Base-by-base conservation (phyloP, 495 filamentous ascomycete species). In the Penicillium simplicissimum region DNA sequence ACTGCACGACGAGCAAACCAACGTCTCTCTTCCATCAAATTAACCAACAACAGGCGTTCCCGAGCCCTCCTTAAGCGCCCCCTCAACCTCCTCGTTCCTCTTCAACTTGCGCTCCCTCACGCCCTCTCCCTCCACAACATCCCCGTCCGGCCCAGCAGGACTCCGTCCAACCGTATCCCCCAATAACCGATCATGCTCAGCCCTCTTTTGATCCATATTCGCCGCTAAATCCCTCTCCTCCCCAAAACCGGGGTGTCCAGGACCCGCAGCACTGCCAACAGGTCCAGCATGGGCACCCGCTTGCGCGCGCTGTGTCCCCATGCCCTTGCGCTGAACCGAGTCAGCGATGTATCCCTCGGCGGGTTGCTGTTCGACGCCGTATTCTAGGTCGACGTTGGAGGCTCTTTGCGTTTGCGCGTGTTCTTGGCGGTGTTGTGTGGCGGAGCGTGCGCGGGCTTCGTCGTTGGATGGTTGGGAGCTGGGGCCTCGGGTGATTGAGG, bases 341-440 rank as follows among this genome's bases (percentile, higher is more conserved):
- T 73, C 64, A 2, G 83, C 84, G 38, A 88, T 82, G 23, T 82
- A 74, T 4, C 84, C 86, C 58, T 88, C 85, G 6, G 73, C 71
- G 0, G 78, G 73, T 31, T 81, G 74, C 25, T 79, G 74, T 78
- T 88, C 84, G 60, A 87, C 80, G 6, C 85, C 85, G 10, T 81
- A 81, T 17, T 86, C 83, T 1, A 71, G 62, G 56, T 80, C 76
- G 8, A 77, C 71, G 58, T 69, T 71, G 15, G 43, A 63, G 53
- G 49, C 67, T 58, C 55, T 49, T 21, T 67, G 63, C 61, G 73
- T 34, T 17, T 57, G 23, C 1, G 15, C 37, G n/a, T 62, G 53
- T 17, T 71, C 52, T 9, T 60, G 55, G 3, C 61, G n/a, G 23
- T 61, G 75, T 10, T 69, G 25, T 15, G 38, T 49, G 0, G 55